Percentiles rank a stretch among this genome's conserved stretches.
These are phyloP conservation scores for Rhododendron kiyosumense DNA, from an alignment of 148 eudicot species.

Conservation along the genomic window DNA sequence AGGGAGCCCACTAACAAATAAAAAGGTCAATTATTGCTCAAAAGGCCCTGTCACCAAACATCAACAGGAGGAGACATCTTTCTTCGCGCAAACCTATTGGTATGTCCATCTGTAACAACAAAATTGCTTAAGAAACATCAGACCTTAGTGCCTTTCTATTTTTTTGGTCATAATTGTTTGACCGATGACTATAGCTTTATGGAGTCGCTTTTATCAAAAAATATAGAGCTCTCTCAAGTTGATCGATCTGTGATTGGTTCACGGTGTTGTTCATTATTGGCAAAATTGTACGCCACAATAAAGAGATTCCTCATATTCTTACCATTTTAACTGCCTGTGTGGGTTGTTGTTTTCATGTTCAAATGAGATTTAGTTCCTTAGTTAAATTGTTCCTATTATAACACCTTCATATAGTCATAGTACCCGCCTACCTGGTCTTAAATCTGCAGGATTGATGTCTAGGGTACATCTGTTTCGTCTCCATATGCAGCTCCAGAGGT, in stretches of 20 bases:
- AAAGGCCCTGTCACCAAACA: neutral
- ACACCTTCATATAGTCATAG: neutral
- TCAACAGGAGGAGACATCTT: neutral
- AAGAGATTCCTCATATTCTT: neutral
- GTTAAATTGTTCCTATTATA: neutral
- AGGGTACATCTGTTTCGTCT: neutral
- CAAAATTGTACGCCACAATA: neutral
- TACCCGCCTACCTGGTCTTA: neutral
- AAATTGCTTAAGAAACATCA: neutral
- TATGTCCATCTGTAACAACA: neutral
- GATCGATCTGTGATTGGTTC: neutral
- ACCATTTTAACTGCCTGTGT: neutral
- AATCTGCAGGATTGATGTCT: conserved; percentile 6
- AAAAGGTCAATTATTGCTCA: neutral
- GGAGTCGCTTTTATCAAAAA: conserved; percentile 1
- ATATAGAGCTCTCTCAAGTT: neutral
- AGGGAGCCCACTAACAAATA: neutral
- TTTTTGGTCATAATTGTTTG: neutral
- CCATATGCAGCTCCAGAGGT: neutral
- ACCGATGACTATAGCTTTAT: conserved; percentile 4
- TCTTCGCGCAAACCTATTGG: neutral
- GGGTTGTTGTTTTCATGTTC: neutral
- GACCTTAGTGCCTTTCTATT: neutral
- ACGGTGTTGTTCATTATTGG: neutral
- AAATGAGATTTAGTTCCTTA: neutral